phyloP scores from a whole-genome alignment of 2,329 filamentous ascomycete species.

The Penicillium sp. region DNA sequence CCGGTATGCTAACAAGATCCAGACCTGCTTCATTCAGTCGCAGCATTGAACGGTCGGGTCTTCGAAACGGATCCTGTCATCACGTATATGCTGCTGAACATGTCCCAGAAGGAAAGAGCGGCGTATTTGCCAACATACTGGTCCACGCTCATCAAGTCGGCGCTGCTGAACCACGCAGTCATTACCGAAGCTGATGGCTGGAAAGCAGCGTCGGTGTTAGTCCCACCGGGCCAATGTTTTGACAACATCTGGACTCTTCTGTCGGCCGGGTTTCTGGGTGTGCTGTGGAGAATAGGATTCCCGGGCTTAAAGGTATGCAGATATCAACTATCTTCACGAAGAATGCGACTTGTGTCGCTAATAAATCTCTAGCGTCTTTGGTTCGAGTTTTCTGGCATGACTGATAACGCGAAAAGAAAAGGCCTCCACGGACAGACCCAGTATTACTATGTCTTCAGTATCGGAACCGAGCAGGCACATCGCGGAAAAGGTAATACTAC shows the following conservation, averaged over 20 bases:
- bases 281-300: constrained; percentile 22
- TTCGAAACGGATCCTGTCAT: constrained; percentile 25
- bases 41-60: constrained; percentile 20
- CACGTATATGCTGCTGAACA: constrained; percentile 22
- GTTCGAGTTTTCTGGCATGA: constrained; percentile 24
- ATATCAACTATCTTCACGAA: neutral
- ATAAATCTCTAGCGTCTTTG: constrained; percentile 15
- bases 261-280: constrained; percentile 19
- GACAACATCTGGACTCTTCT: constrained; percentile 22
- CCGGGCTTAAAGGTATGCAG: constrained; percentile 15
- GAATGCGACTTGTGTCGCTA: neutral
- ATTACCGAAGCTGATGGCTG: constrained; percentile 26
- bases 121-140: constrained; percentile 24
- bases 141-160: constrained; percentile 19
- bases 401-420: constrained; percentile 21
- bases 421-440: constrained; percentile 19
- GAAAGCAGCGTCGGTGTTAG: constrained; percentile 22
- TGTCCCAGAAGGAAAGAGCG: constrained; percentile 19
- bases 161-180: constrained; percentile 21
- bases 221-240: constrained; percentile 18
- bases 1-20: neutral
- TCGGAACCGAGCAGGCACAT: constrained; percentile 25
- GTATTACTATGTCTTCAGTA: constrained; percentile 27
- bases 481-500: constrained; percentile 20
- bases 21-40: constrained; percentile 14